Evolutionary conservation across 2,329 filamentous ascomycete species (phyloP).

Genomic region (Talaromyces sp.): DNA sequence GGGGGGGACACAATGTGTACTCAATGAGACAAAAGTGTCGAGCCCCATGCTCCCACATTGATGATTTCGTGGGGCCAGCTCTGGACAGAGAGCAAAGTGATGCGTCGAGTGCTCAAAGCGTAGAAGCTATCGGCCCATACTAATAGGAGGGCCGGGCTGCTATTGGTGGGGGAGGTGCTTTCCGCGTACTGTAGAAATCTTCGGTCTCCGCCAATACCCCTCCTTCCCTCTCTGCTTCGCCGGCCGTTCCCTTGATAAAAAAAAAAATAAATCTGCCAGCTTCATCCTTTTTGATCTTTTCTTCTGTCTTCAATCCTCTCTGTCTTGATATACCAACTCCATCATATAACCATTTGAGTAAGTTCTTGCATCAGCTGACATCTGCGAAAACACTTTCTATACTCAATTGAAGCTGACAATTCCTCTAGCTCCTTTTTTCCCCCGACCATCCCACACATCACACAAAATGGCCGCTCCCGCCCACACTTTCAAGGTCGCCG

Average conservation of each 20-base stretch:
- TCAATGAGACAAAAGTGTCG: neutral
- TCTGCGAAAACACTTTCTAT: neutral
- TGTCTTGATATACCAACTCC: slow-evolving; percentile 8
- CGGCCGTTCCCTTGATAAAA: slow-evolving; percentile 6
- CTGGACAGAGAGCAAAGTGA: neutral
- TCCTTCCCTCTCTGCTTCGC: slow-evolving; percentile 9
- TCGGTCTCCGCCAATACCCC: slow-evolving; percentile 18
- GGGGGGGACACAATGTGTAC: neutral
- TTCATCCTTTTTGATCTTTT: slow-evolving; percentile 19
- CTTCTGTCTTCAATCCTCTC: slow-evolving; percentile 20
- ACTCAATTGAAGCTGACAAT: slow-evolving; percentile 7
- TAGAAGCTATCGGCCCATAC: neutral
- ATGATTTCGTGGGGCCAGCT: neutral
- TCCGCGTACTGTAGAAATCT: slow-evolving; percentile 4
- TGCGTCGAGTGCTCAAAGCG: neutral
- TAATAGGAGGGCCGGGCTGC: neutral
- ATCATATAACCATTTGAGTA: slow-evolving; percentile 6
- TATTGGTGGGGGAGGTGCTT: slow-evolving; percentile 7
- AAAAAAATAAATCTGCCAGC: slow-evolving; percentile 8
- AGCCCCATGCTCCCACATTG: slow-evolving; percentile 3
- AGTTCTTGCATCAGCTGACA: neutral
- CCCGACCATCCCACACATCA: slow-evolving; percentile 20
- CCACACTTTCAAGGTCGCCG: slow-evolving; percentile 95
- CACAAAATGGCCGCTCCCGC: slow-evolving; percentile 69
- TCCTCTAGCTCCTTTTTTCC: slow-evolving; percentile 18